Evolutionary conservation across 257 asterid genomes (phyloP), one percentile per base, ranked within the genome.

Genomic region (Prunella vulgaris): DNA sequence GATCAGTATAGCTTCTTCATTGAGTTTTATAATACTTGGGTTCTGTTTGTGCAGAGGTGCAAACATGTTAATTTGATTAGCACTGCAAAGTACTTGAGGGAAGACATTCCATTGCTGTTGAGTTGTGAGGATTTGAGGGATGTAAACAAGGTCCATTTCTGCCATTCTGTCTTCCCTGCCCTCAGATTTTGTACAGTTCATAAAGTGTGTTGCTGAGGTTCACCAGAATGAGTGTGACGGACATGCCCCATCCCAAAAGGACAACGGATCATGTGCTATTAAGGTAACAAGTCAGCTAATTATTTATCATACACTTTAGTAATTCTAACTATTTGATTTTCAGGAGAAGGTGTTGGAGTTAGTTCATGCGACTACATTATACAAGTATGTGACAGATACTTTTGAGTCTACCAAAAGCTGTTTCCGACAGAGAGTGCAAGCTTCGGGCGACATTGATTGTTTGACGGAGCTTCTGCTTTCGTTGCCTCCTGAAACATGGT

Each of bases 401-500:
- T 70, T 86, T 37, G 44, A 37, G 56, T 63, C 77, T 66, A 69
- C 81, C 25, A 82, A 76, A 76, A 69, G 44, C 30, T 51, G 53
- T 40, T 44, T 44, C 6, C 14, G 52, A 18, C 21, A 53, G 7
- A 53, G 32, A 21, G 32, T 20, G 28, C 30, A 17, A 49, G 17
- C 57, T 7, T 49, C 17, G 57, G 24, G 57, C 24, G 25, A 49
- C 57, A 49, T 49, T 6, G 57, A 52, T 21, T 53, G 15, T 21
- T 66, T 91, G 72, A 85, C 96, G 5, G 85, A 74, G 32, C 88
- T 88, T 66, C 72, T 91, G 49, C 72, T 91, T 32, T 88, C 97
- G n/a, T 80, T 91, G 82, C 93, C 97, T 3, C 84, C 82, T 0
- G 75, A 82, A 58, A 84, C 96, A 60, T 91, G 96, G 97, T 70